phyloP scores from a whole-genome alignment of 208 protist genomes.

The Acanthamoeba culbertsoni region DNA sequence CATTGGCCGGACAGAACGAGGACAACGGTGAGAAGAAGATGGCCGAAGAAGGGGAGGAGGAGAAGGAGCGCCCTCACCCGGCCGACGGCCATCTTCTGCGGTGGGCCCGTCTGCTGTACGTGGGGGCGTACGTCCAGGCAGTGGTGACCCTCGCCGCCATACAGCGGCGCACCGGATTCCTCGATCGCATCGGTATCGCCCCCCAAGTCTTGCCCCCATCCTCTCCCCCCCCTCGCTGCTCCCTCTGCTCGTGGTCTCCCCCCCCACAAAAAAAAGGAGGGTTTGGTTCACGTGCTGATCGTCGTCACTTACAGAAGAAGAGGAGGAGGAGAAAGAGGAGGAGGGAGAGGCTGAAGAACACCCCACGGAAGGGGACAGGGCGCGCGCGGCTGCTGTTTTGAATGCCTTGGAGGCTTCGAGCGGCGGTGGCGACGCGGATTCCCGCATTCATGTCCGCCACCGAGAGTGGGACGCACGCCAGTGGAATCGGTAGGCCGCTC shows the following conservation, averaged over 20 bases:
- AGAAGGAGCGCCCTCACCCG: no score
- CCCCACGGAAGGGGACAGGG: not conserved
- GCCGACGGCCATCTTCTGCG: no score
- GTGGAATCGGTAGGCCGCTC: not conserved
- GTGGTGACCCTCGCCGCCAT: not conserved
- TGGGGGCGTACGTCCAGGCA: not conserved
- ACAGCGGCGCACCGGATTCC: no score
- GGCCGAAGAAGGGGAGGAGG: not conserved
- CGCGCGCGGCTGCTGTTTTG: not conserved
- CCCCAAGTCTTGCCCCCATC: no score
- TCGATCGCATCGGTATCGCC: no score
- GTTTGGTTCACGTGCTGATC: not conserved
- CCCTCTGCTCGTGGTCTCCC: not conserved
- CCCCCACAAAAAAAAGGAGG: not conserved
- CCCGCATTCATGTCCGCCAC: no score
- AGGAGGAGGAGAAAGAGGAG: not conserved
- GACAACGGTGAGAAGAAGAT: no score
- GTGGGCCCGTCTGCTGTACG: not conserved
- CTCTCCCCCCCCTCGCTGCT: no score
- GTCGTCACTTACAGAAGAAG: not conserved
- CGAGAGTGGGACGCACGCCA: not conserved
- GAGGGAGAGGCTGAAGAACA: no score
- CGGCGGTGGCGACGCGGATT: no score
- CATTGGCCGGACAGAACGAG: no score
- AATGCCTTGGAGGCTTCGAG: not conserved